Evolutionary conservation across 805 yeast genomes (phyloP).

Genomic region (Myxozyma kluyveri): DNA sequence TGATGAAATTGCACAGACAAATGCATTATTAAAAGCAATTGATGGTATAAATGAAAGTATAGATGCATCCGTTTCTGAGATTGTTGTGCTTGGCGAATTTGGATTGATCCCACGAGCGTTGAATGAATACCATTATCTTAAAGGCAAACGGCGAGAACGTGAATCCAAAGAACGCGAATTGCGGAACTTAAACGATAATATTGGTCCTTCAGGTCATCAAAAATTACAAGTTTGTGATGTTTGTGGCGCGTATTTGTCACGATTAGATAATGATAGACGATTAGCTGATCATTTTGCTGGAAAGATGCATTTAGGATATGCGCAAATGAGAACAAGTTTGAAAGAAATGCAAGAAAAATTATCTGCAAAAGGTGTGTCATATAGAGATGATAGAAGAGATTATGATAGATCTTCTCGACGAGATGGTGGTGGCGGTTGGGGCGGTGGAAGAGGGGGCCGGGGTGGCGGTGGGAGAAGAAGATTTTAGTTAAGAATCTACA

Average conservation of each 20-base stretch:
- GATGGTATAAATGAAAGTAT: constrained; percentile 27
- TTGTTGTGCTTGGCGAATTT: constrained; percentile 22
- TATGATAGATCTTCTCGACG: background rate
- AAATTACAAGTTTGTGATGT: constrained; percentile 84
- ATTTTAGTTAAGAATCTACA: background rate
- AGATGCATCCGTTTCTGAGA: constrained; percentile 26
- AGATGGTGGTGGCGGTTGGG: constrained; percentile 7
- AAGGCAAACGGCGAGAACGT: constrained; percentile 43
- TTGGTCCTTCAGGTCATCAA: constrained; percentile 85
- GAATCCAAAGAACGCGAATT: constrained; percentile 55
- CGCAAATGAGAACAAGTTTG: constrained; percentile 54
- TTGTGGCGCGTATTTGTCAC: constrained; percentile 84
- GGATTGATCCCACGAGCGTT: constrained; percentile 40
- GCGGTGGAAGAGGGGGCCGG: constrained; percentile 6
- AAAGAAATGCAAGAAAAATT: constrained; percentile 23
- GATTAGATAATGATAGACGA: constrained; percentile 82
- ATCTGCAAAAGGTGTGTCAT: constrained; percentile 3
- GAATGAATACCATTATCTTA: constrained; percentile 26
- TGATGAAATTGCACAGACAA: constrained; percentile 59
- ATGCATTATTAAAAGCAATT: constrained; percentile 31
- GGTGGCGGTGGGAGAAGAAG: constrained; percentile 7
- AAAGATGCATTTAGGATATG: constrained; percentile 76
- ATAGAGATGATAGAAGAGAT: constrained; percentile 4
- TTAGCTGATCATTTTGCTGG: constrained; percentile 89
- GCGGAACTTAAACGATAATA: constrained; percentile 60